Evolutionary conservation across 1,284 basidiomycete species (phyloP).

Genomic region (Apiotrichum gamsii): DNA sequence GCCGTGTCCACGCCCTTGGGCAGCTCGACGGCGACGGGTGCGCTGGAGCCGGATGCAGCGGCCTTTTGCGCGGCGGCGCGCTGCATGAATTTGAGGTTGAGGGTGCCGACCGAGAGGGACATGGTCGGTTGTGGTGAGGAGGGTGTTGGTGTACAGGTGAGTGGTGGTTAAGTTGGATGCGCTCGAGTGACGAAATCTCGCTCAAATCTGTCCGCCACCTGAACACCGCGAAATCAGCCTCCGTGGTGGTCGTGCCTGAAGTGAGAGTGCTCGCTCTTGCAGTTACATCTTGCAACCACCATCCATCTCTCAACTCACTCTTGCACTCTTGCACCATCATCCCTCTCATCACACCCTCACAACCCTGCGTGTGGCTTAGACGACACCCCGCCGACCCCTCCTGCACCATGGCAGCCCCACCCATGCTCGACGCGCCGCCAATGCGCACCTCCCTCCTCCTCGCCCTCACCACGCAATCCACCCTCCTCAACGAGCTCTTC

Average conservation of each 20-base stretch:
- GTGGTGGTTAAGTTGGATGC: no score
- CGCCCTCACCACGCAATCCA: conserved; percentile 34
- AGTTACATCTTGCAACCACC: no score
- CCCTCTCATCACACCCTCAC: no score
- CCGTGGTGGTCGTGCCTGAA: no score
- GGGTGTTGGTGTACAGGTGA: no score
- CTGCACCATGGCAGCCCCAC: conserved; percentile 2
- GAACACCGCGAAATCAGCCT: background rate
- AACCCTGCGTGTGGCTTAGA: no score
- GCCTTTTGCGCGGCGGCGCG: conserved; percentile 29
- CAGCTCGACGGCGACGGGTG: background rate
- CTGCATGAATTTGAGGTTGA: conserved; percentile 47
- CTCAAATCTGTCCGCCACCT: no score
- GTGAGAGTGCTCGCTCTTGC: no score
- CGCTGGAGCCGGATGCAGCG: conserved; percentile 1
- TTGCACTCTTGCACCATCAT: no score
- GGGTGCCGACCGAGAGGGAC: conserved; percentile 39
- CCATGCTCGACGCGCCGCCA: conserved; percentile 16
- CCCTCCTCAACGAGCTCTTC: conserved; percentile 36
- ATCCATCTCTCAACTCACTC: no score
- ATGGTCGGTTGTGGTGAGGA: conserved; percentile 8
- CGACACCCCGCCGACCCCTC: no score
- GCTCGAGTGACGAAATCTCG: no score
- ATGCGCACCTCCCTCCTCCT: conserved; percentile 30
- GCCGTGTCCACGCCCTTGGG: conserved; percentile 1